Evolutionary conservation across 176 grass and related monocot genomes (phyloP).

Genomic region (Rhynchospora breviuscula): DNA sequence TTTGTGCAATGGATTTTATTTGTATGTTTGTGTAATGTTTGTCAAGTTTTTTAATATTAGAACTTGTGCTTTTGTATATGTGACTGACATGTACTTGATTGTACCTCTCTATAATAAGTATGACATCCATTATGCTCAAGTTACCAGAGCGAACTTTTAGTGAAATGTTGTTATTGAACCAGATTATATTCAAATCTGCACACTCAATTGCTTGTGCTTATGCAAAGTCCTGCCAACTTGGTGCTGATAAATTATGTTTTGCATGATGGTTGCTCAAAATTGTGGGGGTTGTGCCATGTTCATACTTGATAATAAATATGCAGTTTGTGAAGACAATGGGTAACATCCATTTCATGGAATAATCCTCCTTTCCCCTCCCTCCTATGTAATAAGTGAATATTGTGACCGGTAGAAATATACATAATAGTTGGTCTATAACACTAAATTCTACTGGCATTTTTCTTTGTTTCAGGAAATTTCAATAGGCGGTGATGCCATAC

Average conservation of each 20-base stretch:
- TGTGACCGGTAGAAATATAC: background rate
- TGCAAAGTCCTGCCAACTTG: background rate
- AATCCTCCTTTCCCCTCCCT: background rate
- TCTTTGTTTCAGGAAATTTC: conserved; percentile 16
- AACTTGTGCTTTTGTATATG: background rate
- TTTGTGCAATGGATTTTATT: background rate
- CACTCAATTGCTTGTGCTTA: background rate
- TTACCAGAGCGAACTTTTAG: background rate
- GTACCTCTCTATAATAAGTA: background rate
- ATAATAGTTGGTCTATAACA: background rate
- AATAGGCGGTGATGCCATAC: background rate
- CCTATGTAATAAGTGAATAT: background rate
- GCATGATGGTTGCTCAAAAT: background rate
- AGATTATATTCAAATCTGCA: background rate
- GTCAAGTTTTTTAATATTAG: background rate
- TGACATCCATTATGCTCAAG: background rate
- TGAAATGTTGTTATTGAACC: background rate
- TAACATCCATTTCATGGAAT: background rate
- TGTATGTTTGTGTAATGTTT: conserved; percentile 8
- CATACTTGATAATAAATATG: background rate
- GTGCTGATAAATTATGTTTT: background rate
- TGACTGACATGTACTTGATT: background rate
- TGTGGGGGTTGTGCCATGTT: background rate
- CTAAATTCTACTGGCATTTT: conserved; percentile 12
- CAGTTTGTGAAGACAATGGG: background rate